Conservation (phyloP, 2,329 filamentous ascomycete species). For the Rutstroemia sp. region DNA sequence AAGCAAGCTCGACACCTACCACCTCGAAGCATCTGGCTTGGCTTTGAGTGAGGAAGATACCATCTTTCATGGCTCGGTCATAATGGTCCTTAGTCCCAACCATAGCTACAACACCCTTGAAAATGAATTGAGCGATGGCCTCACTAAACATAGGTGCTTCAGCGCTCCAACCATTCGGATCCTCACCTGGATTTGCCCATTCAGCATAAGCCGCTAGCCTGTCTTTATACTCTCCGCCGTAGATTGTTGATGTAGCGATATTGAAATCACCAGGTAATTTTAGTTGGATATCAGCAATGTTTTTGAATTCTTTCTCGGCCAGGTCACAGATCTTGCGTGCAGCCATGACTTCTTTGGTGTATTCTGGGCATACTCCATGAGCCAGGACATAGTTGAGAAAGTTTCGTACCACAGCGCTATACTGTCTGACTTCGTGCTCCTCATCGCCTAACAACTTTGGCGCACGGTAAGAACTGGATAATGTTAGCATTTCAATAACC, state of each 20-base stretch:
- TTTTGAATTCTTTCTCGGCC: slow-evolving; percentile 60
- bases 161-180: slow-evolving; percentile 9
- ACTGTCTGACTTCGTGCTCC: slow-evolving; percentile 45
- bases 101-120: slow-evolving; percentile 39
- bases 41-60: slow-evolving; percentile 36
- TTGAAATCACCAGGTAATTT: slow-evolving; percentile 75
- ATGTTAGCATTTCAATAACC: slow-evolving; percentile 11
- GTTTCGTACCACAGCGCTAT: slow-evolving; percentile 65
- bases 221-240: slow-evolving; percentile 40
- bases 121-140: slow-evolving; percentile 36
- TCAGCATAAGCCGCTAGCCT: slow-evolving; percentile 10
- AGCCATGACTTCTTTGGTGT: slow-evolving; percentile 55
- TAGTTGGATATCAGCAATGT: slow-evolving; percentile 42
- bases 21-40: slow-evolving; percentile 56
- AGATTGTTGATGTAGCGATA: slow-evolving; percentile 61
- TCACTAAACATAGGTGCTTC: slow-evolving; percentile 21
- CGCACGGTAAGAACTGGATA: slow-evolving; percentile 45
- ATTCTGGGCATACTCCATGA: slow-evolving; percentile 82
- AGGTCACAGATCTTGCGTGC: slow-evolving; percentile 60
- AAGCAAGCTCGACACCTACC: slow-evolving; percentile 40
- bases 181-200: slow-evolving; percentile 21
- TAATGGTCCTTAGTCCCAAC: slow-evolving; percentile 30
- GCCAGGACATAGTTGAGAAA: slow-evolving; percentile 83
- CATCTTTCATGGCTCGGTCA: slow-evolving; percentile 24
- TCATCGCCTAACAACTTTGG: slow-evolving; percentile 50